Evolutionary conservation across 1,139 yeast species (phyloP), one percentile per base, ranked within the genome.

Genomic region (Zygosaccharomyces pseudobailii): DNA sequence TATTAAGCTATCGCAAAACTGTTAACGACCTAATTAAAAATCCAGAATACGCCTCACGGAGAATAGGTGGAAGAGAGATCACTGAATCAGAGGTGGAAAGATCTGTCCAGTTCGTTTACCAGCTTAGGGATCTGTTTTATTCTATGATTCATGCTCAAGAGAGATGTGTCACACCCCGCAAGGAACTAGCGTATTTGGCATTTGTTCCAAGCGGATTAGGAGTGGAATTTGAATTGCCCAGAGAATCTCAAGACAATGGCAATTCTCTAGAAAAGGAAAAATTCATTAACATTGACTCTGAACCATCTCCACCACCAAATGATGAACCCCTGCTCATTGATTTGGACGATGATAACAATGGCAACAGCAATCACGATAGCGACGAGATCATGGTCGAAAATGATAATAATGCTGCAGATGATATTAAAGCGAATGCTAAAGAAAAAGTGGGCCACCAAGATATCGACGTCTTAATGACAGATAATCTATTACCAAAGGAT

Each of bases 1-100:
- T 88, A 17, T 61, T 86, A 45, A 61, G 71, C 1, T 88, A 84
- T 54, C 53, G 57, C 13, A 57, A 55, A 25, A 56, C 62, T 0
- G 22, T 55, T 6, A 51, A 54, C 20, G 55, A 57, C 35, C 56
- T 60, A 13, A 44, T 49, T 22, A 49, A 56, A 25, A 67, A 65
- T 3, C 59, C 58, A 1, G 50, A 51, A 6, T 57, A 59, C 13
- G 61, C 63, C 5, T 64, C 67, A 4, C 75, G 96, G 55, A 78
- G 87, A 60, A 83, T 92, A 48, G 97, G 97, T 27, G 97, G 97
- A 2, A 74, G 97, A 47, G 74, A 72, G 31, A 94, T 90, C 8
- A 86, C 87, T 23, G 71, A 68, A 19, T 71, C 76, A 49, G 97
- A 92, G 65, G 80, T 88, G 4, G 79, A 78, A 53, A 74, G 97